phyloP scores from a whole-genome alignment of 345 rosid genomes.

The Linum usitatissimum region DNA sequence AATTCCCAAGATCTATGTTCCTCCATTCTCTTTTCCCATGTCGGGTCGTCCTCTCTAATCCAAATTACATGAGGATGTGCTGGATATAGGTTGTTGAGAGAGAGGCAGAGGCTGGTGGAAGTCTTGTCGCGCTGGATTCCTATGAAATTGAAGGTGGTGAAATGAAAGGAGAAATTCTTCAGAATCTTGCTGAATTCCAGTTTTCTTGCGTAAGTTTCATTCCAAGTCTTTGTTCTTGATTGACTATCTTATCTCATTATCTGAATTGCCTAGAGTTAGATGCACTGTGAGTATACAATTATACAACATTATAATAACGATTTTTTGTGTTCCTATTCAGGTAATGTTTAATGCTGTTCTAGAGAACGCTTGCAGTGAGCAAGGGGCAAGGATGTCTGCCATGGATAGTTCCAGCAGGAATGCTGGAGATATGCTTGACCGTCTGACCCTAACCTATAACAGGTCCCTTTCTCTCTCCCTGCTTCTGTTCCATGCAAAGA shows the following conservation, averaged over 20 bases:
- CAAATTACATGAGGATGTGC: slow-evolving; percentile 1
- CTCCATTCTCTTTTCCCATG: slow-evolving; percentile 4
- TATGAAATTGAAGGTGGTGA: slow-evolving; percentile 98
- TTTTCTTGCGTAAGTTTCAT: slow-evolving; percentile 77
- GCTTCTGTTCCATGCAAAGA: neutral
- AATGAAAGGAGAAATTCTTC: slow-evolving; percentile 84
- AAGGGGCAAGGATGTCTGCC: neutral
- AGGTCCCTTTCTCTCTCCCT: neutral
- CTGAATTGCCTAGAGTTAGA: neutral
- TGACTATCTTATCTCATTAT: neutral
- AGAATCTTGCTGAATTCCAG: slow-evolving; percentile 89
- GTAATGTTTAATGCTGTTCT: neutral
- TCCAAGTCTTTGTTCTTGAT: neutral
- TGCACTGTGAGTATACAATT: neutral
- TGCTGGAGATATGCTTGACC: neutral
- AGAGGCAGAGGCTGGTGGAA: slow-evolving; percentile 81
- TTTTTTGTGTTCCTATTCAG: neutral
- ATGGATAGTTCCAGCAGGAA: neutral
- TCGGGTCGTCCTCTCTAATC: slow-evolving; percentile 3
- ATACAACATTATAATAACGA: too few relatives aligned
- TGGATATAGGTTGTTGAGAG: slow-evolving; percentile 61
- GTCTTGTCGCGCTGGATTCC: slow-evolving; percentile 78
- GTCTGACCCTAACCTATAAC: neutral
- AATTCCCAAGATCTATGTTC: slow-evolving; percentile 9
- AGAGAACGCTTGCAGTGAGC: neutral